A percentile compares a stretch with the other conserved stretches of the same genome.
phyloP scores from a whole-genome alignment of 2,329 filamentous ascomycete species.

The Escovopsis weberi region DNA sequence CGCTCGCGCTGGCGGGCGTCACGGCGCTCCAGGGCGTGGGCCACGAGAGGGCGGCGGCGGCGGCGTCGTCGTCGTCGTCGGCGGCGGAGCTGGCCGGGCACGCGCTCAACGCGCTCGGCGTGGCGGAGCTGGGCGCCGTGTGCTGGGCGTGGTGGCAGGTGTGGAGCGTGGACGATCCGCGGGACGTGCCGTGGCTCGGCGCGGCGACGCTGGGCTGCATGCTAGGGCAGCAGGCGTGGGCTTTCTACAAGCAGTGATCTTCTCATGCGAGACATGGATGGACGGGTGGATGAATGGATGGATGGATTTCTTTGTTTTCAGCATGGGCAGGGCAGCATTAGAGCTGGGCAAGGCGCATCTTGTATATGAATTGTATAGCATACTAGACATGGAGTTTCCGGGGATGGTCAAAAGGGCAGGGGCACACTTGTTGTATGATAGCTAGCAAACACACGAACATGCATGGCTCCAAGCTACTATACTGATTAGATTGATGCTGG shows the following conservation, averaged over 20 bases:
- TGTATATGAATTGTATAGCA: too few relatives aligned
- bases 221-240: conserved; percentile 16
- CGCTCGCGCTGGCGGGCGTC: conserved; percentile 14
- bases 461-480: too few relatives aligned
- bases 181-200: conserved; percentile 12
- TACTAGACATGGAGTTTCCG: too few relatives aligned
- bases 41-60: conserved; percentile 3
- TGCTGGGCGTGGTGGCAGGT: conserved; percentile 20
- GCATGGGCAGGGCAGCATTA: too few relatives aligned
- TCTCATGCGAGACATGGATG: too few relatives aligned
- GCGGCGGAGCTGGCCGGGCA: conserved; percentile 1
- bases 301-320: too few relatives aligned
- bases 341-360: too few relatives aligned
- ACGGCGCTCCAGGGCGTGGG: conserved; percentile 17
- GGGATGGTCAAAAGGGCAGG: too few relatives aligned
- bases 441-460: too few relatives aligned
- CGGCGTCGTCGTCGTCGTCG: neutral
- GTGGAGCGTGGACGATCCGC: conserved; percentile 12
- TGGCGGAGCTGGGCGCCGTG: conserved; percentile 17
- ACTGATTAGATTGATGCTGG: too few relatives aligned
- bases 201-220: conserved; percentile 15
- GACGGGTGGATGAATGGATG: too few relatives aligned
- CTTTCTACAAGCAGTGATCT: neutral
- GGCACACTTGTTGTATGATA: too few relatives aligned
- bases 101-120: conserved; percentile 15